Base-by-base conservation (phyloP, 768 basidiomycete species). In the Trametes villosa region DNA sequence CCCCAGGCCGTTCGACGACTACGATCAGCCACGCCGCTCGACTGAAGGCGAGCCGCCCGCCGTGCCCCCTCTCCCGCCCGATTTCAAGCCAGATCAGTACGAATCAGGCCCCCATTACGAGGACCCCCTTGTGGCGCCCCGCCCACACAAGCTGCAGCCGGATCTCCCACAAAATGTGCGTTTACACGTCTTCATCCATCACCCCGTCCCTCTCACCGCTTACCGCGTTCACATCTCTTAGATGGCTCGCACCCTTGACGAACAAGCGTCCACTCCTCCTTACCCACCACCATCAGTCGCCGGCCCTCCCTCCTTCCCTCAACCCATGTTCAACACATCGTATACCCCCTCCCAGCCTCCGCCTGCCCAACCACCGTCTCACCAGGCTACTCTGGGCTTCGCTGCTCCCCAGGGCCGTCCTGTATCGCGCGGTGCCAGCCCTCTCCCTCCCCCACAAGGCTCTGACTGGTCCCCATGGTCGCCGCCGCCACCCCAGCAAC, bases 201-300 rank as follows among this genome's bases (percentile, higher is more conserved):
- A 17, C 45, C 45, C 22, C 18, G 40, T 51, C 49, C 61, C 61
- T 47, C 53, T 50, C 48, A 51, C 46, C 55, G 61, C 57, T 57
- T 68, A 59, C 60, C 31, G 3, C 53, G 31, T n/a, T 13, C 47
- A 29, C 71, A 67, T 63, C 67, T 50, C 64, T 57, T 70, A 89
- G 87, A 89, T 89, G 83, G 86, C 88, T 11, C 78, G 80, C 62
- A 79, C 77, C 17, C 73, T 90, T 13, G 87, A 90, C 68, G 79
- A 81, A 49, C 80, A 83, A 36, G 38, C 24, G 48, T 18, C 70
- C 51, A 59, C 67, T 18, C 63, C 63, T 49, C 63, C 33, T 44
- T 68, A 26, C 65, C 56, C 40, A 60, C 63, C 65, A 52, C 67
- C 20, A 27, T 24, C 45, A 66, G 45, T 65, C 66, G 7, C 62